Evolutionary conservation across 768 basidiomycete genomes (phyloP).

Genomic region (Suillus subluteus): DNA sequence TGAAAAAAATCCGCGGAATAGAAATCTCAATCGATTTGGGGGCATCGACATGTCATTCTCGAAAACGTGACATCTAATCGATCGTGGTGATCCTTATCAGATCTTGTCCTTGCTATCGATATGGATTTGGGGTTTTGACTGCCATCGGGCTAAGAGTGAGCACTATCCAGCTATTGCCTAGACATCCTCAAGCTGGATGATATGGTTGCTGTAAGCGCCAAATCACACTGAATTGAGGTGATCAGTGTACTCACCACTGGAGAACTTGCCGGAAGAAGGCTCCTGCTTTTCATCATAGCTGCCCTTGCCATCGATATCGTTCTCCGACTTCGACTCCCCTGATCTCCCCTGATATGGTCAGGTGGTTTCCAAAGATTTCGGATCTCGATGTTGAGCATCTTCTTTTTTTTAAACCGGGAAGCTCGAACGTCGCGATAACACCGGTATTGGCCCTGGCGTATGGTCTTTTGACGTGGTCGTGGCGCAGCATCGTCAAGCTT

Average conservation of each 20-base stretch:
- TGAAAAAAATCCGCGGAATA: neutral
- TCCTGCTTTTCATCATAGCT: constrained; percentile 37
- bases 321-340: constrained; percentile 34
- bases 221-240: neutral
- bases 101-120: constrained; percentile 10
- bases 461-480: too few relatives aligned
- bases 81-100: constrained; percentile 2
- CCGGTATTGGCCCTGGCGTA: neutral
- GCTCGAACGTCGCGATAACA: constrained; percentile 51
- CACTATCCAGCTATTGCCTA: too few relatives aligned
- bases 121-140: neutral
- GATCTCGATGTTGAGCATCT: constrained; percentile 53
- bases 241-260: constrained; percentile 31
- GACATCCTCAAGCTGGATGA: too few relatives aligned
- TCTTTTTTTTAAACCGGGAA: constrained; percentile 53
- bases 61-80: constrained; percentile 10
- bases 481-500: too few relatives aligned
- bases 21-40: constrained; percentile 4
- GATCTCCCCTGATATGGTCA: constrained; percentile 59
- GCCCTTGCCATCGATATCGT: constrained; percentile 34
- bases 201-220: too few relatives aligned
- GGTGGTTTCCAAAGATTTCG: constrained; percentile 41
- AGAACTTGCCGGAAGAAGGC: constrained; percentile 53
- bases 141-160: too few relatives aligned
- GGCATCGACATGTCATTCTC: neutral